These are phyloP conservation scores for Nemania sp. DNA, from an alignment of 2,329 filamentous ascomycete genomes.

Conservation along the genomic window DNA sequence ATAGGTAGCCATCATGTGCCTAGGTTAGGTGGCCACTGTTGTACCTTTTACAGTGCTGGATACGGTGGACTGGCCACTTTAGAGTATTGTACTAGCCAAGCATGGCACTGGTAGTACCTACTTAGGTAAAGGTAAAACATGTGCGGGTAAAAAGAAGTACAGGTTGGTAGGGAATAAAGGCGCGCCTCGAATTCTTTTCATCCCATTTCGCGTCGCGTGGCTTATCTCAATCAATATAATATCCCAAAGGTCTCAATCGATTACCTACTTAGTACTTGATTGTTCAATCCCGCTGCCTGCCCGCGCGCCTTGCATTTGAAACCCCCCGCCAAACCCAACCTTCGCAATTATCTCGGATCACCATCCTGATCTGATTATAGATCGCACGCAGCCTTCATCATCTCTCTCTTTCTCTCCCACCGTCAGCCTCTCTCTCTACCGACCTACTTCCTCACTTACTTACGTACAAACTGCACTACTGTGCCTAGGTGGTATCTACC, in stretches of 20 bases:
- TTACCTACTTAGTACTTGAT: slow-evolving; percentile 24
- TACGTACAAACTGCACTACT: too few species aligned
- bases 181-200: slow-evolving; percentile 35
- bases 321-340: slow-evolving; percentile 33
- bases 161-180: slow-evolving; percentile 10
- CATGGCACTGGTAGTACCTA: slow-evolving; percentile 3
- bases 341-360: slow-evolving; percentile 1
- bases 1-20: neutral
- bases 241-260: slow-evolving; percentile 28
- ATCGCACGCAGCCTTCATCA: too few species aligned
- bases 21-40: too few species aligned
- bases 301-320: slow-evolving; percentile 15
- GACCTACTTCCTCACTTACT: neutral
- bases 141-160: slow-evolving; percentile 6
- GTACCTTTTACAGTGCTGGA: neutral
- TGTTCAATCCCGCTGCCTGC: slow-evolving; percentile 28
- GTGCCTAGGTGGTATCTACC: too few species aligned
- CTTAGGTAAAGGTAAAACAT: slow-evolving; percentile 8
- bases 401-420: neutral
- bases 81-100: slow-evolving; percentile 2
- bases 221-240: slow-evolving; percentile 28
- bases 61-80: slow-evolving; percentile 1
- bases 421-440: neutral
- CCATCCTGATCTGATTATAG: slow-evolving; percentile 13
- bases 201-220: slow-evolving; percentile 41